These are phyloP conservation scores for Wickerhamiella siamensis DNA, from an alignment of 805 yeast genomes.

Conservation along the genomic window DNA sequence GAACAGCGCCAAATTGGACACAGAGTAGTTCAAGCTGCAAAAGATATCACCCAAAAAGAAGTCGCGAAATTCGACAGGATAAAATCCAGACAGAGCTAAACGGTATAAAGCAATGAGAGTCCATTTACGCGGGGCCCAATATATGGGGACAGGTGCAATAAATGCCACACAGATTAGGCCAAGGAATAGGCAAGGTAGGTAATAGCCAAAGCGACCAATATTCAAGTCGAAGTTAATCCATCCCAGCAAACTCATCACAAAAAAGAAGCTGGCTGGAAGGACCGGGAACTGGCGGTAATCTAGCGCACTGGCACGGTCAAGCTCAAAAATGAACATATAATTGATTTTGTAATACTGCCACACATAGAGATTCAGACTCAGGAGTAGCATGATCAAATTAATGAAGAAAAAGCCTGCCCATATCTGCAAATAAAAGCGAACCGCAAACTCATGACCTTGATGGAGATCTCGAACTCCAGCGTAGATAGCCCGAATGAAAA, in stretches of 20 bases:
- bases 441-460: slow-evolving; percentile 33
- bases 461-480: slow-evolving; percentile 31
- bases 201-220: slow-evolving; percentile 43
- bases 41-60: slow-evolving; percentile 86
- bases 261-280: slow-evolving; percentile 45
- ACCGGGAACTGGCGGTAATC: slow-evolving; percentile 53
- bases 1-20: slow-evolving; percentile 74
- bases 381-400: slow-evolving; percentile 43
- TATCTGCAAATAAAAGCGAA: slow-evolving; percentile 53
- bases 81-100: slow-evolving; percentile 65
- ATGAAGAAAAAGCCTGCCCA: slow-evolving; percentile 85
- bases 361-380: slow-evolving; percentile 53
- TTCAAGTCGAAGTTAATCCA: slow-evolving; percentile 72
- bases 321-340: slow-evolving; percentile 84
- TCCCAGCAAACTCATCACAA: slow-evolving; percentile 42
- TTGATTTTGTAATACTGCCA: slow-evolving; percentile 71
- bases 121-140: slow-evolving; percentile 63
- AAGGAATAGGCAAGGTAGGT: slow-evolving; percentile 69
- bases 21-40: slow-evolving; percentile 75
- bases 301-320: slow-evolving; percentile 51
- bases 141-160: slow-evolving; percentile 48
- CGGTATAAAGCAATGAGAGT: slow-evolving; percentile 56
- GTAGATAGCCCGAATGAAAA: slow-evolving; percentile 45
- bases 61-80: slow-evolving; percentile 90
- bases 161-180: slow-evolving; percentile 37